A percentile compares a stretch with the other conserved stretches of the same genome.
These are phyloP conservation scores for Myxozyma vanderwaltii DNA, from an alignment of 805 yeast species.

Conservation along the genomic window DNA sequence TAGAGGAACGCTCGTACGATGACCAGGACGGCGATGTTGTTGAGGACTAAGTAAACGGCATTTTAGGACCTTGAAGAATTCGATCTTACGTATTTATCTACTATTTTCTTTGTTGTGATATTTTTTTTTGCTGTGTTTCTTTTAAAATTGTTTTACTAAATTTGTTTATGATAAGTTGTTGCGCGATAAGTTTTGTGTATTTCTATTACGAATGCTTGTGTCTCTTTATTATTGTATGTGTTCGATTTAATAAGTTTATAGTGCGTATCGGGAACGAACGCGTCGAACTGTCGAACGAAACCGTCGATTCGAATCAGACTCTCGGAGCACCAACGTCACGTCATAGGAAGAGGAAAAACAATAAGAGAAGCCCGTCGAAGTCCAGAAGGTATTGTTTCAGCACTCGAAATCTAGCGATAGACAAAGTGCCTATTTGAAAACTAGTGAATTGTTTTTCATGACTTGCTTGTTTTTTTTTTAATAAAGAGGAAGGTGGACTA, in stretches of 20 bases:
- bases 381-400: no score
- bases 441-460: no score
- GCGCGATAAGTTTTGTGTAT: neutral
- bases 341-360: neutral
- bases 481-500: no score
- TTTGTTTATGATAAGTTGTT: neutral
- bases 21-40: constrained; percentile 30
- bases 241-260: neutral
- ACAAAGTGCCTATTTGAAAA: no score
- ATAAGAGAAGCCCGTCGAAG: neutral
- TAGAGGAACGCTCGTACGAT: constrained; percentile 27
- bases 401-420: no score
- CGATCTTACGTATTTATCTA: neutral
- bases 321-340: neutral
- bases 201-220: no score
- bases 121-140: neutral
- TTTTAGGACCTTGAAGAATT: no score
- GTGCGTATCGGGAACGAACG: constrained; percentile 4
- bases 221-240: no score
- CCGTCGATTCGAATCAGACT: no score
- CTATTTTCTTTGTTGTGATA: neutral
- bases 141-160: neutral
- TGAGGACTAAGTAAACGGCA: constrained; percentile 17
- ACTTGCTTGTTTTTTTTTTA: no score
- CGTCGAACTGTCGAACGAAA: neutral